Evolutionary conservation across 2,329 filamentous ascomycete genomes (phyloP).

Genomic region (Talaromyces sp.): DNA sequence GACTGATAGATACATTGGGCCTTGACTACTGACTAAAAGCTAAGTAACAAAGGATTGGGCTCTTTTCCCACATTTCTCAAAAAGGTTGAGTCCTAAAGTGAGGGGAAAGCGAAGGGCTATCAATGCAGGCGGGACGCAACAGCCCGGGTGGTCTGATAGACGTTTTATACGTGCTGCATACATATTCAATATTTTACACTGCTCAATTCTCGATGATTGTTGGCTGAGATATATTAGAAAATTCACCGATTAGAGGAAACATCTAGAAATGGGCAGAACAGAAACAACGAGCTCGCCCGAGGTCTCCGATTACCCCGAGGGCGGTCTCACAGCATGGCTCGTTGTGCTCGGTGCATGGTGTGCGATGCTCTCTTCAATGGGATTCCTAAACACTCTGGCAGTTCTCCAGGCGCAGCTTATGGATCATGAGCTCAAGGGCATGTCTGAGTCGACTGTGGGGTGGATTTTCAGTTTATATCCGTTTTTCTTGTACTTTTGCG

Average conservation of each 20-base stretch:
- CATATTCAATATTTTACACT: background rate
- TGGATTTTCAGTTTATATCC: constrained; percentile 39
- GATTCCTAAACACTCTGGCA: constrained; percentile 35
- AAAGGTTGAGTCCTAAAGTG: background rate
- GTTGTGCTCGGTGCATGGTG: constrained; percentile 39
- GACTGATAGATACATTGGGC: background rate
- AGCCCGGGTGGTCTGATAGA: background rate
- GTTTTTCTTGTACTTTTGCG: constrained; percentile 33
- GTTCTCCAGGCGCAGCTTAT: constrained; percentile 35
- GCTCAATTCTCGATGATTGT: background rate
- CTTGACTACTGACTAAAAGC: background rate
- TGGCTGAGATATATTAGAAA: background rate
- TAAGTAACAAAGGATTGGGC: background rate
- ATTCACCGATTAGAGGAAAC: background rate
- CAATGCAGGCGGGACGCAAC: background rate
- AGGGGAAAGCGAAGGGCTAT: background rate
- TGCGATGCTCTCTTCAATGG: constrained; percentile 35
- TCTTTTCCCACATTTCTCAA: background rate
- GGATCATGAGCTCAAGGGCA: constrained; percentile 28
- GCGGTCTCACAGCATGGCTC: constrained; percentile 37
- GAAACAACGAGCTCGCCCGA: background rate
- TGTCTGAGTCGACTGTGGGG: constrained; percentile 30
- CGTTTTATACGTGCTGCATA: background rate
- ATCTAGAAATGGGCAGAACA: background rate
- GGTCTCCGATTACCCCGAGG: constrained; percentile 29